These are phyloP conservation scores for Acanthochlamys bracteata DNA, from an alignment of 106 monocot genomes.

Conservation along the genomic window DNA sequence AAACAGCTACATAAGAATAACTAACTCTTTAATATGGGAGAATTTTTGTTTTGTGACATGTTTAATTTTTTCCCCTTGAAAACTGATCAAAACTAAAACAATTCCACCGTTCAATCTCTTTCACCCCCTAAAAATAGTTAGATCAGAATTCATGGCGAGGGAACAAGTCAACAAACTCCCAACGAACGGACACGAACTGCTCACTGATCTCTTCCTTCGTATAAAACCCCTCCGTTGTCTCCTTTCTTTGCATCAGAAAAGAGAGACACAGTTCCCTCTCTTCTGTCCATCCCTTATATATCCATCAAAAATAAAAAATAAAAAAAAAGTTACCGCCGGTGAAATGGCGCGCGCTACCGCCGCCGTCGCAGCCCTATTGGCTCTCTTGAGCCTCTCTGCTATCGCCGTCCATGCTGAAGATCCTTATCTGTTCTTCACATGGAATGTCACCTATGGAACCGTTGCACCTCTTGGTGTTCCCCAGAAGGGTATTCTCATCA, in stretches of 20 bases:
- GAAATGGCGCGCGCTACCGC: no score
- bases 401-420: slow-evolving; percentile 14
- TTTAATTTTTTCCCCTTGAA: no score
- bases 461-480: slow-evolving; percentile 26
- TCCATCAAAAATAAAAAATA: no score
- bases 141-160: not conserved
- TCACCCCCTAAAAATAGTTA: not conserved
- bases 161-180: not conserved
- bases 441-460: slow-evolving; percentile 31
- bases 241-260: not conserved
- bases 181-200: not conserved
- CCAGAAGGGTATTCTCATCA: slow-evolving; percentile 29
- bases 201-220: not conserved
- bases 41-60: no score
- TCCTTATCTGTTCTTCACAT: slow-evolving; percentile 32
- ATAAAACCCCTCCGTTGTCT: not conserved
- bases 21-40: no score
- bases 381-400: not conserved
- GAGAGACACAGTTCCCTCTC: not conserved
- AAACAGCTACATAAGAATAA: no score
- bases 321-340: no score
- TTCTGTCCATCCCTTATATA: not conserved
- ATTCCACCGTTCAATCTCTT: not conserved
- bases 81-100: no score
- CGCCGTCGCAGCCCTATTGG: not conserved